These are phyloP conservation scores for Liquidambar formosana DNA, from an alignment of 164 flowering plant genomes.

Conservation along the genomic window DNA sequence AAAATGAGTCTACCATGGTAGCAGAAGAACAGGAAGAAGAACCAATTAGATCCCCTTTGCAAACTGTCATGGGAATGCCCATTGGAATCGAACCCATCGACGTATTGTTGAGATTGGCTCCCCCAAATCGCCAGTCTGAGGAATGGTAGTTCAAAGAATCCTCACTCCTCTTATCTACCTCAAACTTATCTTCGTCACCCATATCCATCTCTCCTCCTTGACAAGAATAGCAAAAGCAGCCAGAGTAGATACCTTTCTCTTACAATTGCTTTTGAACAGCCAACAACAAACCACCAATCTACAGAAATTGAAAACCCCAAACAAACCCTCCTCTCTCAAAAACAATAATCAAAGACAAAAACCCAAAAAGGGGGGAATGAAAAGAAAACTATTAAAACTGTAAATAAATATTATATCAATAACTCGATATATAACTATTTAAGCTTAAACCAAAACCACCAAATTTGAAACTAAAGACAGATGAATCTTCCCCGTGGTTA, in stretches of 20 bases:
- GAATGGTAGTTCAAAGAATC: slow-evolving; percentile 41
- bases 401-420: neutral
- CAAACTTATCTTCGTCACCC: slow-evolving; percentile 45
- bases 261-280: neutral
- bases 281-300: slow-evolving; percentile 11
- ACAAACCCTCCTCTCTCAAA: slow-evolving; percentile 5
- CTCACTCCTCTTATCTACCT: slow-evolving; percentile 41
- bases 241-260: slow-evolving; percentile 4
- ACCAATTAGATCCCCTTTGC: slow-evolving; percentile 40
- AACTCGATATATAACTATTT: slow-evolving; percentile 11
- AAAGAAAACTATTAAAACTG: slow-evolving; percentile 6
- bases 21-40: slow-evolving; percentile 55
- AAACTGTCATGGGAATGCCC: slow-evolving; percentile 32
- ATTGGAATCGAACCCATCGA: slow-evolving; percentile 38
- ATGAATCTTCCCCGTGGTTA: slow-evolving; percentile 10
- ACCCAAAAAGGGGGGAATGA: neutral
- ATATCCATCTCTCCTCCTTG: slow-evolving; percentile 42
- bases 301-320: slow-evolving; percentile 9
- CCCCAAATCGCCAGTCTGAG: slow-evolving; percentile 56
- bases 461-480: neutral
- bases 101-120: slow-evolving; percentile 33
- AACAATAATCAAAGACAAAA: slow-evolving; percentile 2
- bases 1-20: slow-evolving; percentile 57
- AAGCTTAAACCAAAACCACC: slow-evolving; percentile 15
- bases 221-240: slow-evolving; percentile 17